Conservation (phyloP, 352 stramenopile species). For the Peronospora farinosa region DNA sequence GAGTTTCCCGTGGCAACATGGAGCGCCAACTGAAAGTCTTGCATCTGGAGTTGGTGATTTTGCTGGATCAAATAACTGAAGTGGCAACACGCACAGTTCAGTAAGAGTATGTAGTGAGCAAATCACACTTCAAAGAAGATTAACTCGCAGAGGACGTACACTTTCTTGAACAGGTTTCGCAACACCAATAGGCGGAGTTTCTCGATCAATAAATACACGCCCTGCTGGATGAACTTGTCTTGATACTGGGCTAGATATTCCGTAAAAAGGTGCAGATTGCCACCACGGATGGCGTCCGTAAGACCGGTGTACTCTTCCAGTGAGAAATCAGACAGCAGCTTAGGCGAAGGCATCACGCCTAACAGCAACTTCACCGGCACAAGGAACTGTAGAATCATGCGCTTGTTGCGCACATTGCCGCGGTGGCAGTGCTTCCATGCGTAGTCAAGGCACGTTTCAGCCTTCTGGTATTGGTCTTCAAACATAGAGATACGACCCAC, state of each 20-base stretch:
- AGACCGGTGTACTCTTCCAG: constrained; percentile 84
- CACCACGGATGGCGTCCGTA: constrained; percentile 85
- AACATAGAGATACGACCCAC: constrained; percentile 94
- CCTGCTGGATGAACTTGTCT: constrained; percentile 85
- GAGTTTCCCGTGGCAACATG: constrained; percentile 75
- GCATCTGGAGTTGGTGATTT: constrained; percentile 86
- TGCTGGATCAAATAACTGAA: constrained; percentile 75
- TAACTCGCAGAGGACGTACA: constrained; percentile 55
- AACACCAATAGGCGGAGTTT: constrained; percentile 93
- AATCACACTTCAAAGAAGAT: background rate
- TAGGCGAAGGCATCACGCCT: constrained; percentile 86
- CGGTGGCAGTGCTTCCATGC: constrained; percentile 90
- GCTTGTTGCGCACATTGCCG: constrained; percentile 85
- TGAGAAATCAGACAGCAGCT: constrained; percentile 89
- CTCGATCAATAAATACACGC: constrained; percentile 95
- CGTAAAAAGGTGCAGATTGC: constrained; percentile 91
- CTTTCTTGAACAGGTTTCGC: constrained; percentile 94
- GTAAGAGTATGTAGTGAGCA: constrained; percentile 2
- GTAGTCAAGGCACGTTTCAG: constrained; percentile 91
- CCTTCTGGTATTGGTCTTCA: constrained; percentile 94
- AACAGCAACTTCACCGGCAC: constrained; percentile 92
- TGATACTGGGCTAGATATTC: constrained; percentile 89
- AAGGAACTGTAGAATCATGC: constrained; percentile 92
- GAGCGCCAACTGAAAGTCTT: constrained; percentile 85
- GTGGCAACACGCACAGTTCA: constrained; percentile 3